These are phyloP conservation scores for Trapa incisa DNA, from an alignment of 345 rosid species.

Conservation along the genomic window DNA sequence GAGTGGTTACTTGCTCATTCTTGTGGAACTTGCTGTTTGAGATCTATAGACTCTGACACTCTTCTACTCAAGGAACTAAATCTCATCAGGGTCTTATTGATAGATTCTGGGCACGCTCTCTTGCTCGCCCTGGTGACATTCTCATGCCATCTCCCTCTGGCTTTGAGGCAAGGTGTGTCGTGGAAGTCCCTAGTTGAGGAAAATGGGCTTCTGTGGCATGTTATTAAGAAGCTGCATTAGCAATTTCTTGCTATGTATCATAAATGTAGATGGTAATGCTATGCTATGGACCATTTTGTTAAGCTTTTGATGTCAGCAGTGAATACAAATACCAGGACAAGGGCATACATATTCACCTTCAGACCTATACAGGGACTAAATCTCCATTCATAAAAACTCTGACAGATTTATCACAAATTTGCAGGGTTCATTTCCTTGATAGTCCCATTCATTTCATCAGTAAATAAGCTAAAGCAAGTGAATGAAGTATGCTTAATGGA, in stretches of 20 bases:
- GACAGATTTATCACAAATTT: no score
- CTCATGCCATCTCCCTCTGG: not conserved
- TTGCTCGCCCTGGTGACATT: not conserved
- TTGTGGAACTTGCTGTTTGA: not conserved
- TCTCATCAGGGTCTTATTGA: not conserved
- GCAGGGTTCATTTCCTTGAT: no score
- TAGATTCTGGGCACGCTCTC: not conserved
- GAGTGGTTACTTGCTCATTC: slow-evolving; percentile 8
- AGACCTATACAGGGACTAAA: no score
- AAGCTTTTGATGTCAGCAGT: not conserved
- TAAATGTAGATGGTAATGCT: not conserved
- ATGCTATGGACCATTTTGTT: not conserved
- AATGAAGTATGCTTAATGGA: not conserved
- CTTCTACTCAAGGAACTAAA: not conserved
- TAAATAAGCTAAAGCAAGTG: not conserved
- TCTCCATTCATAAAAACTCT: no score
- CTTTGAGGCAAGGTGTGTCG: not conserved
- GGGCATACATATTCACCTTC: no score
- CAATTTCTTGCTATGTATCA: not conserved
- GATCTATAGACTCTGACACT: not conserved
- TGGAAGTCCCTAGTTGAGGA: not conserved
- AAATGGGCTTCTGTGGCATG: not conserved
- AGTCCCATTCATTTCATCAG: no score
- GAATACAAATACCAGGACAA: no score
- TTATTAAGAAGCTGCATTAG: not conserved